Evolutionary conservation across 495 filamentous ascomycete genomes (phyloP), one percentile per base, ranked within the genome.

Genomic region (Neurospora hispaniola): DNA sequence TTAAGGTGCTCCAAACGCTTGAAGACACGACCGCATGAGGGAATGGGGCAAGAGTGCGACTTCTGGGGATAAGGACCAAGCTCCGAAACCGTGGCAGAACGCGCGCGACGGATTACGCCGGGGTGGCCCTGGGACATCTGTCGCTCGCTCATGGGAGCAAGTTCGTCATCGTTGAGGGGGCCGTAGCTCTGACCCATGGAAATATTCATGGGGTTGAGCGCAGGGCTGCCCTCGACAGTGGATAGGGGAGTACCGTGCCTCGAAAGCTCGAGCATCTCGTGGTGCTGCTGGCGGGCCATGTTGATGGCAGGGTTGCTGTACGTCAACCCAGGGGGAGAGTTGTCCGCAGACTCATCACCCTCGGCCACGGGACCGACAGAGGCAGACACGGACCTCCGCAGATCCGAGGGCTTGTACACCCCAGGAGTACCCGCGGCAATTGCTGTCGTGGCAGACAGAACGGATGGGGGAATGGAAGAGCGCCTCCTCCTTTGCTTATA

Each of bases 1-100:
- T 99, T 99, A 77, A 99, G 89, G 86, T 99, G 96, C 83, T 99
- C 96, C 86, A 99, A 89, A 79, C 96, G 90, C 90, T 99, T 99
- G 88, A 99, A 99, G 75, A 97, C 88, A 80, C 96, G 91, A 59
- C 96, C 96, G 81, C 96, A 99, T 35, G 94, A 94, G 38, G 96
- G 96, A 80, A 99, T 99, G n/a, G 96, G 96, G 84, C 96, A 99
- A 10, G 94, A 97, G 81, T 99, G 96, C 11, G 93, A 95, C 81
- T 99, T 99, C 76, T 96, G 93, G 14, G 96, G 94, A 80, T 99
- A 99, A 48, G 96, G 96, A 43, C 94, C 94, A 71, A 97, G 86
- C 81, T 98, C 96, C 92, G 96, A 94, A 84, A 96, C 91, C 10
- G 96, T 98, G 74, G 96, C 96, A 76, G 94, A 98, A 74, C 96